Evolutionary conservation across 1,139 yeast species (phyloP).

Genomic region (Taphrina wiesneri): DNA sequence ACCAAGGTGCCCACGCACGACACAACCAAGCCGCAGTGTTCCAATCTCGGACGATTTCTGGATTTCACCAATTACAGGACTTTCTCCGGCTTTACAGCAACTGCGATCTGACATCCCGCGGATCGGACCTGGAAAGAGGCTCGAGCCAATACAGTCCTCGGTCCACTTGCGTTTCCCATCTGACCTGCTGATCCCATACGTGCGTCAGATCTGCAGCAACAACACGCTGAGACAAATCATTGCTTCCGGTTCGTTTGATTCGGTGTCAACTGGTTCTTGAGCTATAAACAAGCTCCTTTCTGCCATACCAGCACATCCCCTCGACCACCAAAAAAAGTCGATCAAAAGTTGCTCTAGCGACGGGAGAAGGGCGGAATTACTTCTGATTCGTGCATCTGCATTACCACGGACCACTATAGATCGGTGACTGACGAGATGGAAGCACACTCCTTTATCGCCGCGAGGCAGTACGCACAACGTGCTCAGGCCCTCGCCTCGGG

Average conservation of each 20-base stretch:
- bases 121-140: constrained; percentile 7
- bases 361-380: not conserved
- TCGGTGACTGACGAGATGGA: not conserved
- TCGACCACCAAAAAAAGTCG: no score
- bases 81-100: not conserved
- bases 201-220: constrained; percentile 1
- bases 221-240: constrained; percentile 5
- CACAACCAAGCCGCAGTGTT: not conserved
- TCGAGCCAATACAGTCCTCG: constrained; percentile 5
- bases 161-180: not conserved
- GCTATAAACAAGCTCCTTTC: constrained; percentile 1
- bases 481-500: constrained; percentile 10
- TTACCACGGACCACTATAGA: not conserved
- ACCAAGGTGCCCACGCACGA: not conserved
- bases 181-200: not conserved
- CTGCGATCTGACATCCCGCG: not conserved
- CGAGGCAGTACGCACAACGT: constrained; percentile 8
- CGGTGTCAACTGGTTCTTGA: not conserved
- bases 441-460: constrained; percentile 13
- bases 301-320: no score
- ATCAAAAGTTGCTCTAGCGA: not conserved
- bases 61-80: constrained; percentile 4
- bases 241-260: not conserved
- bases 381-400: constrained; percentile 3
- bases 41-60: not conserved